phyloP scores from a whole-genome alignment of 2,329 filamentous ascomycete genomes.

The Hymenoscyphus scutula region DNA sequence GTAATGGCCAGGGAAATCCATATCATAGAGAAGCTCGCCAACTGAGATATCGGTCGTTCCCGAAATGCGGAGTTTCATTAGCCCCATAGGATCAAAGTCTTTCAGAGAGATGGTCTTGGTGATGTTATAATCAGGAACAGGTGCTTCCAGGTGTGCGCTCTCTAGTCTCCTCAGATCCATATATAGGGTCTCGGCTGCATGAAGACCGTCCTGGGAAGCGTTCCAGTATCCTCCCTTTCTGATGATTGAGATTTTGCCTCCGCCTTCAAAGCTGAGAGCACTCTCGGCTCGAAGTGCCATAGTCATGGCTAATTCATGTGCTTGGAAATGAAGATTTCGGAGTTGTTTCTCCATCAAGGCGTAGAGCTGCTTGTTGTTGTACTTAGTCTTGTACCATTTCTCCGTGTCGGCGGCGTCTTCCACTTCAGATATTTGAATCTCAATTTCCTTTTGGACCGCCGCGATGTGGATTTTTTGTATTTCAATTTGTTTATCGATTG shows the following conservation, averaged over 20 bases:
- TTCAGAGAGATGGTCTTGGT: conserved; percentile 36
- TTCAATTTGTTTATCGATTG: conserved; percentile 33
- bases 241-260: background rate
- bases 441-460: conserved; percentile 26
- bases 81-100: conserved; percentile 30
- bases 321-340: conserved; percentile 8
- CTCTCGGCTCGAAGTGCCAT: conserved; percentile 31
- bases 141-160: conserved; percentile 25
- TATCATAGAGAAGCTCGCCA: conserved; percentile 39
- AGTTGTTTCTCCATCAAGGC: background rate
- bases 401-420: conserved; percentile 24
- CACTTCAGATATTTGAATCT: conserved; percentile 24
- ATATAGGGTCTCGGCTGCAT: conserved; percentile 32
- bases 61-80: conserved; percentile 30
- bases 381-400: conserved; percentile 33
- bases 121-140: conserved; percentile 34
- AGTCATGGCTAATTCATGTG: conserved; percentile 31
- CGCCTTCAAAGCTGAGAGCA: conserved; percentile 26
- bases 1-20: conserved; percentile 40
- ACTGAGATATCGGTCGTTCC: conserved; percentile 31
- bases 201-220: conserved; percentile 28
- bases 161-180: conserved; percentile 32
- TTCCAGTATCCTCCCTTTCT: conserved; percentile 36
- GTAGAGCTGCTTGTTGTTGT: conserved; percentile 29
- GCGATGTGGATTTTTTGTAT: conserved; percentile 19